Conservation (phyloP, 2,329 filamentous ascomycete genomes). For the Alternaria consortialis region DNA sequence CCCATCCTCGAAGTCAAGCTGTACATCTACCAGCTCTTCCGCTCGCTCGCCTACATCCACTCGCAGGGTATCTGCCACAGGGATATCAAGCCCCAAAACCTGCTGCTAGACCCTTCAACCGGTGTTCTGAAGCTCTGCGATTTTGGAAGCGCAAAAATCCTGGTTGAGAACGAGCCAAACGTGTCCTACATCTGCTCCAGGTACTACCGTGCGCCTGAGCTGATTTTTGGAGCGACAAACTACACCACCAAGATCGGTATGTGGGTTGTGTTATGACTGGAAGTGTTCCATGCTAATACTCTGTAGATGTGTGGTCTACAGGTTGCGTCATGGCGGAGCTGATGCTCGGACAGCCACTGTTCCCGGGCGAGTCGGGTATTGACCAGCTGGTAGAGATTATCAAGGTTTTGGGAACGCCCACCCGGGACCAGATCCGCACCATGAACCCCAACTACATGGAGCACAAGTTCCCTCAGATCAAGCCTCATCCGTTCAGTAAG, state of each 20-base stretch:
- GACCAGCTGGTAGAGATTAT: conserved; percentile 99
- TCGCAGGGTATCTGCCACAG: conserved; percentile 98
- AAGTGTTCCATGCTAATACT: conserved; percentile 28
- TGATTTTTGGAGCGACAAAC: conserved; percentile 98
- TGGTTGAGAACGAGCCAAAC: conserved; percentile 98
- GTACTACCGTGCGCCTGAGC: conserved; percentile 96
- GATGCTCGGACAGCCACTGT: conserved; percentile 97
- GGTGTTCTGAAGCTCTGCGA: conserved; percentile 97
- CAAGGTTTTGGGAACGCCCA: conserved; percentile 96
- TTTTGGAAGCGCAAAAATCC: conserved; percentile 97
- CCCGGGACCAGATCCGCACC: conserved; percentile 96
- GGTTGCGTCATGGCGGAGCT: conserved; percentile 99
- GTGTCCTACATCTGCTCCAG: conserved; percentile 99
- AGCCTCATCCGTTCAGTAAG: conserved; percentile 98
- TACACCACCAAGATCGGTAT: conserved; percentile 99
- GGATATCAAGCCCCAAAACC: conserved; percentile 99
- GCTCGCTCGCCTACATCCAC: conserved; percentile 97
- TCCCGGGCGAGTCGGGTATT: conserved; percentile 97
- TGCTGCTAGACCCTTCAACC: conserved; percentile 88
- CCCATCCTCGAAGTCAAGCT: conserved; percentile 98
- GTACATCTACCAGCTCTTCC: conserved; percentile 99
- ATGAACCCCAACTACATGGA: conserved; percentile 99
- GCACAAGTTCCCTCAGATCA: conserved; percentile 99
- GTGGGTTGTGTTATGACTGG: conserved; percentile 44
- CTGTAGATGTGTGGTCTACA: conserved; percentile 95